Conservation (phyloP, 2,329 filamentous ascomycete species). For the Phaeosphaeriaceae sp. region DNA sequence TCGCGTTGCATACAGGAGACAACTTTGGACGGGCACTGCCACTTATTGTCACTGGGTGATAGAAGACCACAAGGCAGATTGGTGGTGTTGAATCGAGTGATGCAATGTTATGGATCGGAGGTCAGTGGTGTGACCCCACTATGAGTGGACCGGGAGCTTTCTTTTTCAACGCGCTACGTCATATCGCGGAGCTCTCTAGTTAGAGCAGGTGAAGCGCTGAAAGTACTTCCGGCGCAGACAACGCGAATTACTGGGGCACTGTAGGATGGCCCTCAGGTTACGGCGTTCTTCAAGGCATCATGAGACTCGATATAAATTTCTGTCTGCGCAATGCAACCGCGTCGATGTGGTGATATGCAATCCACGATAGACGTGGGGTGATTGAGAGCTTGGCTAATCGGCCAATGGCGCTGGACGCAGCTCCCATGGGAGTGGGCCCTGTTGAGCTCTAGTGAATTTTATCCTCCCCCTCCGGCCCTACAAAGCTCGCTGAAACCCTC, state of each 20-base stretch:
- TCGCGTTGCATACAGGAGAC: neutral
- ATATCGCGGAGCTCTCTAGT: constrained; percentile 9
- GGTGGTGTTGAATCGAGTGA: constrained; percentile 6
- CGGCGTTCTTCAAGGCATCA: neutral
- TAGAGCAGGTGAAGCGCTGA: neutral
- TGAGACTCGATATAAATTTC: neutral
- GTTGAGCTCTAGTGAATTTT: neutral
- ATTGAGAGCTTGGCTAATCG: neutral
- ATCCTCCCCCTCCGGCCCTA: neutral
- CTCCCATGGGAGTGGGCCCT: neutral
- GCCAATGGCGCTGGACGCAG: neutral
- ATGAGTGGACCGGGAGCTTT: constrained; percentile 17
- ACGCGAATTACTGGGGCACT: neutral
- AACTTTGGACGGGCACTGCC: neutral
- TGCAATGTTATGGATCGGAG: constrained; percentile 6
- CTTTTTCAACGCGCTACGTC: constrained; percentile 22
- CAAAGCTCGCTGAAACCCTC: neutral
- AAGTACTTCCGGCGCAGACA: neutral
- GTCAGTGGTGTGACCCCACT: constrained; percentile 23
- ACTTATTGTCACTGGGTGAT: neutral
- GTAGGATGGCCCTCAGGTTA: too few relatives aligned
- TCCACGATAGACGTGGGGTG: neutral
- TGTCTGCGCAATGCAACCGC: neutral
- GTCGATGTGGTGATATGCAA: neutral
- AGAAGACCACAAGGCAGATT: neutral